Percentiles rank a stretch among this genome's conserved stretches.
phyloP scores from a whole-genome alignment of 2,329 filamentous ascomycete species.

The Hypoxylon sp. region DNA sequence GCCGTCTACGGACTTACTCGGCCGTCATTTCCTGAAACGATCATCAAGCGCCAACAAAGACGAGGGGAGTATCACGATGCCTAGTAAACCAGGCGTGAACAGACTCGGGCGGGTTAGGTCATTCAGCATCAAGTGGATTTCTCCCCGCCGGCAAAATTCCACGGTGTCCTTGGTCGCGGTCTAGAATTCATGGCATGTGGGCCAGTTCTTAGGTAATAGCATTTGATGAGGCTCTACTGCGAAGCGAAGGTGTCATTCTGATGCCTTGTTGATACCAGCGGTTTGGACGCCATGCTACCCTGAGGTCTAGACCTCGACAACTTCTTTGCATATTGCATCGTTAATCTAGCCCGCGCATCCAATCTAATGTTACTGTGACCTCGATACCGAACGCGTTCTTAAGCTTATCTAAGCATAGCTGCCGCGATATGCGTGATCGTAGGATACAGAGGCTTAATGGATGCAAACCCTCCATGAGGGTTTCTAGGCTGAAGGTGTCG shows the following conservation, averaged over 20 bases:
- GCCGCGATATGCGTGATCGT: not conserved
- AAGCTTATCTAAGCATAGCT: conserved; percentile 10
- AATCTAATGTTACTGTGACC: not conserved
- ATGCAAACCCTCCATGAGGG: not conserved
- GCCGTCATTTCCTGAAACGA: conserved; percentile 13
- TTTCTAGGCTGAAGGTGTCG: not conserved
- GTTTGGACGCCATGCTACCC: not conserved
- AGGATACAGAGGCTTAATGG: not conserved
- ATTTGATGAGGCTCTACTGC: conserved; percentile 5
- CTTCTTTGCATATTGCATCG: conserved; percentile 9
- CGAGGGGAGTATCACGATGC: conserved; percentile 1
- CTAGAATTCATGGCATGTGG: conserved; percentile 12
- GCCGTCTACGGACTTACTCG: not conserved
- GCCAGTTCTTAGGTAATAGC: not conserved
- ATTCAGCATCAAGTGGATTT: conserved; percentile 13
- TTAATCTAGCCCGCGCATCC: conserved; percentile 10
- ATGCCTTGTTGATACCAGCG: not conserved
- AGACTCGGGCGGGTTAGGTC: not conserved
- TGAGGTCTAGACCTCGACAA: not conserved
- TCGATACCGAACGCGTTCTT: not conserved
- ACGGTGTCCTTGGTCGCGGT: conserved; percentile 7
- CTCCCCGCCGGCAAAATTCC: conserved; percentile 11
- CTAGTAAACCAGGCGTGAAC: conserved; percentile 11
- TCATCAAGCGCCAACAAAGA: not conserved
- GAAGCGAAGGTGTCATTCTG: not conserved